These are phyloP conservation scores for Penicillium aurantiogriseum DNA, from an alignment of 2,329 filamentous ascomycete species.

Conservation along the genomic window DNA sequence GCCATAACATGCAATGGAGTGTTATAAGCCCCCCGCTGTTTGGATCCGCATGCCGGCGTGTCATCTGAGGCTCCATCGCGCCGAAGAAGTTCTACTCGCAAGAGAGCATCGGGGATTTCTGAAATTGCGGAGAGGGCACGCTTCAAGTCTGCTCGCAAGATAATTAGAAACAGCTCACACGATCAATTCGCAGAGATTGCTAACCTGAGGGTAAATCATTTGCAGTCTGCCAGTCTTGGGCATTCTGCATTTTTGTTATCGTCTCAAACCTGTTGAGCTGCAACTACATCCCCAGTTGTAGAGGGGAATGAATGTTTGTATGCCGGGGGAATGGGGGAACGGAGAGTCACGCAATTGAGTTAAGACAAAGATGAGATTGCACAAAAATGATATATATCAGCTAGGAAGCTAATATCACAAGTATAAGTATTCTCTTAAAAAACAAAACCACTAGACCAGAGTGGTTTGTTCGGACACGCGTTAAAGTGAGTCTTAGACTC, in stretches of 20 bases:
- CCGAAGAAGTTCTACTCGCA: constrained; percentile 35
- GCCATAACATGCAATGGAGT: constrained; percentile 67
- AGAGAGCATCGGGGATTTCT: constrained; percentile 33
- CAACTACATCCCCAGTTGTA: constrained; percentile 16
- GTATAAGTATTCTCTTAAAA: not conserved
- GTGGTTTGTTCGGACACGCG: not conserved
- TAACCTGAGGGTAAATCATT: constrained; percentile 17
- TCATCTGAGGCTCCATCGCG: constrained; percentile 24
- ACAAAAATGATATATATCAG: not conserved
- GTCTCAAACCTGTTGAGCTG: constrained; percentile 4
- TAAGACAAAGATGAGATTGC: not conserved
- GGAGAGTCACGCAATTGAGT: not conserved
- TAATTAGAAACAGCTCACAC: not conserved
- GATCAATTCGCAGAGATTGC: not conserved
- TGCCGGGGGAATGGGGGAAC: not conserved
- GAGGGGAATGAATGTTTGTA: not conserved
- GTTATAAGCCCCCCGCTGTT: constrained; percentile 54
- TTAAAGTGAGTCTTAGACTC: not conserved
- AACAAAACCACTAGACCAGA: not conserved
- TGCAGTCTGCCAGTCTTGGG: constrained; percentile 14
- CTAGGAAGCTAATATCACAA: not conserved
- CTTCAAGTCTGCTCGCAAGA: constrained; percentile 18
- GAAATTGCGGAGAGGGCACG: constrained; percentile 25
- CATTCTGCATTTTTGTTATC: constrained; percentile 24
- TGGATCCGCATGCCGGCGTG: constrained; percentile 37